Evolutionary conservation across 2,329 filamentous ascomycete genomes (phyloP).

Genomic region (Neurospora sp.): DNA sequence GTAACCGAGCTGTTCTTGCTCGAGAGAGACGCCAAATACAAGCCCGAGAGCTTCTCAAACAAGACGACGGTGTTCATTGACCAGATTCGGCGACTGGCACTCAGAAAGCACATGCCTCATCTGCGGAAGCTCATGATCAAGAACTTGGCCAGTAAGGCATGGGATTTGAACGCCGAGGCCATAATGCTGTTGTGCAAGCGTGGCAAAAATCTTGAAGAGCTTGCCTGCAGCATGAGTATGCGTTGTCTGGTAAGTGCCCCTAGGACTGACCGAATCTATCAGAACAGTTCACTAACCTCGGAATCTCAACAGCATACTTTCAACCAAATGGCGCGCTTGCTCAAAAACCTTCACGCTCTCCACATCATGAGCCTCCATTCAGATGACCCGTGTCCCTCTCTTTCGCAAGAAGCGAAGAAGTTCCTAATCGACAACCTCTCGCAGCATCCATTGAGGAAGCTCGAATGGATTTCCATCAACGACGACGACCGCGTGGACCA

Average conservation of each 20-base stretch:
- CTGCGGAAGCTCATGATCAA: conserved; percentile 50
- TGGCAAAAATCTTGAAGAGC: conserved; percentile 41
- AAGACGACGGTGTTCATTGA: conserved; percentile 40
- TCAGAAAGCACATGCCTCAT: conserved; percentile 46
- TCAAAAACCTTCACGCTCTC: conserved; percentile 45
- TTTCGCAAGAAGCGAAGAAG: conserved; percentile 45
- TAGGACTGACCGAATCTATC: background rate
- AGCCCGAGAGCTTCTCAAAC: conserved; percentile 42
- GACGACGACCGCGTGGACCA: conserved; percentile 38
- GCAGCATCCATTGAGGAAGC: conserved; percentile 42
- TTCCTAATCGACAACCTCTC: conserved; percentile 50
- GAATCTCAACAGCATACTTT: conserved; percentile 38
- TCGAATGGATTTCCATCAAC: conserved; percentile 50
- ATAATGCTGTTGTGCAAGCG: conserved; percentile 42
- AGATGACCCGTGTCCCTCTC: conserved; percentile 45
- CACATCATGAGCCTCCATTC: conserved; percentile 45
- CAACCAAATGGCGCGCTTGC: conserved; percentile 41
- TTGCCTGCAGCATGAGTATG: conserved; percentile 45
- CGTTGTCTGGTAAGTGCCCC: conserved; percentile 38
- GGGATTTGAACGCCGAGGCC: conserved; percentile 48
- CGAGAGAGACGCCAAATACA: conserved; percentile 40
- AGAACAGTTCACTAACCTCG: background rate
- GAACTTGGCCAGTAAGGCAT: conserved; percentile 40
- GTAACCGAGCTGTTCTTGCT: conserved; percentile 51
- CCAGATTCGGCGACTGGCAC: conserved; percentile 46